Base-by-base conservation (phyloP, 495 filamentous ascomycete species). In the Aspergillus sclerotioniger region DNA sequence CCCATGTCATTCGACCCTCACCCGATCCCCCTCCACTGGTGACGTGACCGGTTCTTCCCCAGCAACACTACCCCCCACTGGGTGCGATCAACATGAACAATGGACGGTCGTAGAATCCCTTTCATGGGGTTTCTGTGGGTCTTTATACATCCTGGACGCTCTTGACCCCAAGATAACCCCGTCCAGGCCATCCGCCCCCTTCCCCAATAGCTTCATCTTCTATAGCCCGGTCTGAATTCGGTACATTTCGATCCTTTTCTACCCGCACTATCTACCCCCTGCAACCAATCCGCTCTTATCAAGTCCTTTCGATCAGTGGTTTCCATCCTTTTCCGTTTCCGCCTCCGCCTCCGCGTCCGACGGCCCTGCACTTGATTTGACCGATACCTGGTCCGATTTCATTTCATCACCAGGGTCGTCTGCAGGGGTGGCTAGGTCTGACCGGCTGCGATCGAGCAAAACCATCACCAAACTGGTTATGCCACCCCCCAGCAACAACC, bases 401-500 rank as follows among this genome's bases (percentile, higher is more conserved):
- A 25, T 32, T 13, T 49, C 46, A 8, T 50, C 47, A 28, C 21
- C 21, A 29, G 31, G 25, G 6, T 50, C 47, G 32, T 57, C 54
- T 28, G 19, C 52, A 16, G 45, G 39, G 29, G 31, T 17, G 12
- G 13, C 48, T 16, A 16, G 7, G 32, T 47, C 50, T 33, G 37
- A 53, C 51, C 45, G 62, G 39, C 35, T 37, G n/a, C 54, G 67
- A 41, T 66, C 61, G 37, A 65, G 54, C 52, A 71, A 63, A 16
- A 71, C 62, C 32, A 67, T 69, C 46, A 63, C 32, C 51, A 73
- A 66, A 52, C 63, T 68, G 12, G 46, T 47, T 16, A 64, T 39
- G 44, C 64, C 68, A 0, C 68, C 76, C 10, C 83, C 16, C 3
- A 84, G 63, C 69, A 84, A 75, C 39, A 84, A 51, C 0, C 67